Evolutionary conservation across 441 rosid genomes (phyloP).

Genomic region (Brassica balearica): DNA sequence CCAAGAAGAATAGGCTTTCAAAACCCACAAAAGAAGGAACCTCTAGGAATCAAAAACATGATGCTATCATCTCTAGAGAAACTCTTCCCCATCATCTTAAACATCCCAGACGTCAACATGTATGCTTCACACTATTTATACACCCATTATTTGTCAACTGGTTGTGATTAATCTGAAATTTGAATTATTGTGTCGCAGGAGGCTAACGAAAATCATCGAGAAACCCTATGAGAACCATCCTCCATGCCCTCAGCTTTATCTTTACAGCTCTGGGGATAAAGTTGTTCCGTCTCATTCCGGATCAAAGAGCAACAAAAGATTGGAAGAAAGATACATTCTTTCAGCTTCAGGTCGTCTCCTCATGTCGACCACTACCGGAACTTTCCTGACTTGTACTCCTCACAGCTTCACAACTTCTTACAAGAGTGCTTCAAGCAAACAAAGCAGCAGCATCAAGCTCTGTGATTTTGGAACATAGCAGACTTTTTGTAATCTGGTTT

Average conservation of each 20-base stretch:
- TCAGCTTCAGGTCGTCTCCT: constrained; percentile 66
- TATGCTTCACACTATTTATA: constrained; percentile 43
- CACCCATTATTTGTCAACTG: background rate
- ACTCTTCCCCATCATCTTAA: constrained; percentile 57
- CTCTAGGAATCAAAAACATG: constrained; percentile 51
- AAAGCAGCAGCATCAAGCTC: constrained; percentile 37
- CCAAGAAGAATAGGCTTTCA: constrained; percentile 11
- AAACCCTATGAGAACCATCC: constrained; percentile 60
- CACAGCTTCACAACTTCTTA: constrained; percentile 62
- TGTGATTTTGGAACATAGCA: constrained; percentile 13
- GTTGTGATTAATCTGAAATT: too few species aligned
- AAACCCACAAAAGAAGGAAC: constrained; percentile 43
- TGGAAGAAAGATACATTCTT: constrained; percentile 61
- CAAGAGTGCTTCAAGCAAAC: constrained; percentile 59
- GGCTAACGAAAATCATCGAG: constrained; percentile 50
- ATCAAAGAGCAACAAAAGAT: constrained; percentile 61
- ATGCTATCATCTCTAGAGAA: constrained; percentile 63
- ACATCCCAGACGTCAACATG: constrained; percentile 66
- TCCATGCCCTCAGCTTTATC: constrained; percentile 79
- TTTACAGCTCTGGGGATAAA: constrained; percentile 79
- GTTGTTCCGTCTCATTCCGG: constrained; percentile 64
- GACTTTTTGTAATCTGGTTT: background rate
- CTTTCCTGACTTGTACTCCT: constrained; percentile 62
- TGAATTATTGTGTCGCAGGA: constrained; percentile 53
- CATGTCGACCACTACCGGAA: constrained; percentile 88